A percentile compares a stretch with the other conserved stretches of the same genome.
These are phyloP conservation scores for Papiliotrema nemorosa DNA, from an alignment of 1,284 basidiomycete genomes.

Conservation along the genomic window DNA sequence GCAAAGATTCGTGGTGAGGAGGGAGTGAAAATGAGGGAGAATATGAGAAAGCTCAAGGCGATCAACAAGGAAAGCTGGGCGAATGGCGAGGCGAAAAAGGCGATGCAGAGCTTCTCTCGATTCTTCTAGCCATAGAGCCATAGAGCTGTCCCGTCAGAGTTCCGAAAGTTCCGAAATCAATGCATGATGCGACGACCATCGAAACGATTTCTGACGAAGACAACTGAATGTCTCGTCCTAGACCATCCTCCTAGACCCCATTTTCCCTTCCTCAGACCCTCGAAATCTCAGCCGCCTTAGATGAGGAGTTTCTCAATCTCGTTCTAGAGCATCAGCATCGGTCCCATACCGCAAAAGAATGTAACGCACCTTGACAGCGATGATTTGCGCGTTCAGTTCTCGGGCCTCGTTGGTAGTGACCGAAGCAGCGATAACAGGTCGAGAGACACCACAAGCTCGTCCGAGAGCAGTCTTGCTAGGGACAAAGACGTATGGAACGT, in stretches of 20 bases:
- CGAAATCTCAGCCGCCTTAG: conserved; percentile 31
- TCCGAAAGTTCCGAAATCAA: no score
- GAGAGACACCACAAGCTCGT: conserved; percentile 90
- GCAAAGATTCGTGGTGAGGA: conserved; percentile 10
- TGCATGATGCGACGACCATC: no score
- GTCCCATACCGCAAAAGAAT: not conserved
- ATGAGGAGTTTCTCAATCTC: conserved; percentile 76
- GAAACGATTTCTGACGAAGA: no score
- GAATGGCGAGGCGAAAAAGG: conserved; percentile 11
- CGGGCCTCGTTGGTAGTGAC: conserved; percentile 94
- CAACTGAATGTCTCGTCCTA: conserved; percentile 4
- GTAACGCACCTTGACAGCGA: conserved; percentile 65
- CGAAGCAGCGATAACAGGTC: conserved; percentile 92
- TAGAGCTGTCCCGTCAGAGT: no score
- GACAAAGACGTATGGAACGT: conserved; percentile 94
- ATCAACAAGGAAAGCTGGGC: conserved; percentile 10
- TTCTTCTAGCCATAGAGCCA: no score
- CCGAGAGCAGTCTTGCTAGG: conserved; percentile 74
- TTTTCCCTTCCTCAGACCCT: not conserved
- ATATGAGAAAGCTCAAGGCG: conserved; percentile 15
- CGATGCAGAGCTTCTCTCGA: conserved; percentile 11
- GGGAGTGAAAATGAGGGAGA: conserved; percentile 16
- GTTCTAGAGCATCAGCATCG: conserved; percentile 58
- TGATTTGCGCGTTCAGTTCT: conserved; percentile 87
- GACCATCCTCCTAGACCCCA: not conserved